Evolutionary conservation across 2,329 filamentous ascomycete species (phyloP), one percentile per base, ranked within the genome.

Genomic region (Neofusicoccum umdonicola): DNA sequence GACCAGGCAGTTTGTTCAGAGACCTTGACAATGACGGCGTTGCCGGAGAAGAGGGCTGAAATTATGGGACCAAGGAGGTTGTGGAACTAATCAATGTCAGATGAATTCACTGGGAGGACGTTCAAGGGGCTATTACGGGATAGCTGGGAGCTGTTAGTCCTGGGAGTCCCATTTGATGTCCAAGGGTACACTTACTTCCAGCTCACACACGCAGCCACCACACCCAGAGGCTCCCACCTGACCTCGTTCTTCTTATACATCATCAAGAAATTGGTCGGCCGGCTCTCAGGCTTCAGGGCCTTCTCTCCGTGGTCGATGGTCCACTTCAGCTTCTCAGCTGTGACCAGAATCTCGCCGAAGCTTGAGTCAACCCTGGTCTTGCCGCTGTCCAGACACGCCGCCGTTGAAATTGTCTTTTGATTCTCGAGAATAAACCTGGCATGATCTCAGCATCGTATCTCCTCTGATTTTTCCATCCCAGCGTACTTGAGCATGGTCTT

Each of bases 1-100:
- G 90, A 96, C 95, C 95, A 99, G 62, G 93, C 94, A 0, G 94
- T 98, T 77, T 94, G 91, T 79, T 99, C 95, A 58, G 92, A 97
- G 54, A 90, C 91, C 80, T 99, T 99, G 76, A 98, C 90, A 47
- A 99, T 83, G 69, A 98, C 90, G 60, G 88, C 92, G 74, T 98
- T 97, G 52, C 95, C 95, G 13, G 93, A 85, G 75, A 98, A 98
- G 58, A 98, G 85, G 15, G 91, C 88, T 69, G 91, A 93, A 74
- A 98, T 96, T 69, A 97, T 86, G 13, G 94, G 95, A 0, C 91
- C 92, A 52, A 98, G 87, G 68, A 98, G 83, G 78, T 99, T 99
- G 81, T 99, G 95, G 78, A 98, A 96, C 50, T 92, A 88, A 42
- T 65, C 64, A 54, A n/a, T 34, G 22, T 62, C 19, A 67, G 48